Conservation (phyloP, 345 rosid species). For the Geranium rotundifolium region DNA sequence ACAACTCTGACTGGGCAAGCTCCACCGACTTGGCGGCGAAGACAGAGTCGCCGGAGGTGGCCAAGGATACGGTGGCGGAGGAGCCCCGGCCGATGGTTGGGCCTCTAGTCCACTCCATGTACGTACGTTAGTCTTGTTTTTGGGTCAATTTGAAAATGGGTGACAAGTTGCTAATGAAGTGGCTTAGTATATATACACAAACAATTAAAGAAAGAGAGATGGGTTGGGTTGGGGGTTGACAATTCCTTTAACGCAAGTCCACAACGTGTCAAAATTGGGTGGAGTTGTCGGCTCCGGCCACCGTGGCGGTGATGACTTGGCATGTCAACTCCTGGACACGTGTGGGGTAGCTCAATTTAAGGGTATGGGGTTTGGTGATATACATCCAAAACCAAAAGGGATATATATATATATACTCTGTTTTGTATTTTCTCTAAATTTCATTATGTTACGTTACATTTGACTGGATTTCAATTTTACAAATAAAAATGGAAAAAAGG, state of each 20-base stretch:
- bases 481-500: too few species aligned
- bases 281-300: constrained; percentile 6
- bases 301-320: constrained; percentile 8
- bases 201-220: constrained; percentile 6
- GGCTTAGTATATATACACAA: too few species aligned
- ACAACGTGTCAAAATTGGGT: constrained; percentile 18
- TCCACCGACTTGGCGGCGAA: constrained; percentile 58
- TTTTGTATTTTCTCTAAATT: too few species aligned
- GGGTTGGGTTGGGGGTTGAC: constrained; percentile 20
- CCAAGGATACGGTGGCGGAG: constrained; percentile 54
- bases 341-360: too few species aligned
- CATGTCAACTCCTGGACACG: neutral
- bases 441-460: too few species aligned
- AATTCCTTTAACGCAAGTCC: constrained; percentile 14
- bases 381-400: too few species aligned
- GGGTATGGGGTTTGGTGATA: too few species aligned
- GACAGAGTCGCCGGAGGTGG: constrained; percentile 27
- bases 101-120: constrained; percentile 76
- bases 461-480: too few species aligned
- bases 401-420: too few species aligned
- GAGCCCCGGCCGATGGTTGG: constrained; percentile 60
- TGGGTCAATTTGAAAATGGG: neutral
- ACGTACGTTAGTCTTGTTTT: neutral
- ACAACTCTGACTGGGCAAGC: constrained; percentile 31
- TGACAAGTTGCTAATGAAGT: constrained; percentile 1